These are phyloP conservation scores for Saccharomycopsis javanensis DNA, from an alignment of 805 yeast species.

Conservation along the genomic window DNA sequence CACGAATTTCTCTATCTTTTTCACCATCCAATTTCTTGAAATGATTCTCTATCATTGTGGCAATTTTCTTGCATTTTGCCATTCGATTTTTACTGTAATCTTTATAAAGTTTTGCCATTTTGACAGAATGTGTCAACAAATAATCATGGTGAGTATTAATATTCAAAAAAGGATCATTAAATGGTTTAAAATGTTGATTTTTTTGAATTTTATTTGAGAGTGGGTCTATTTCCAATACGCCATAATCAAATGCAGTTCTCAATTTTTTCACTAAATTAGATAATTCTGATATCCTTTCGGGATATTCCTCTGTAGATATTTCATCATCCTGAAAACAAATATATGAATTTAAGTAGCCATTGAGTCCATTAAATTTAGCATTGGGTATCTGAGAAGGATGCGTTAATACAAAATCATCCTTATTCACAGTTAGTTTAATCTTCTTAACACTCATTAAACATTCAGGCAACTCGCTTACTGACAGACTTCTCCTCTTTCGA, in stretches of 20 bases:
- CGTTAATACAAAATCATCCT: conserved; percentile 10
- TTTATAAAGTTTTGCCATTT: conserved; percentile 58
- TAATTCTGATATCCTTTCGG: conserved; percentile 47
- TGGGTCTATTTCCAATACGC: conserved; percentile 36
- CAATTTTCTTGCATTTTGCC: conserved; percentile 59
- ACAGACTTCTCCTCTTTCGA: background rate
- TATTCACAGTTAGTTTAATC: conserved; percentile 18
- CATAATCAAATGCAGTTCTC: conserved; percentile 37
- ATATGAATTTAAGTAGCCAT: conserved; percentile 43
- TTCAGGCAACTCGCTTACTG: background rate
- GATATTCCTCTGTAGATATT: conserved; percentile 45
- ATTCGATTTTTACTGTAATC: conserved; percentile 56
- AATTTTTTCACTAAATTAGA: conserved; percentile 33
- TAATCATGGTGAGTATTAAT: conserved; percentile 58
- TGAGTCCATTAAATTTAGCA: conserved; percentile 35
- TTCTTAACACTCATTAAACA: conserved; percentile 8
- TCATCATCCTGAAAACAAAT: conserved; percentile 54
- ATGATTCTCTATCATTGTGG: conserved; percentile 77
- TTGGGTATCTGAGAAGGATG: conserved; percentile 46
- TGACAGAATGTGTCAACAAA: conserved; percentile 63
- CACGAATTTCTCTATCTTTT: conserved; percentile 69
- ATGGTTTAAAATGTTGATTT: conserved; percentile 35
- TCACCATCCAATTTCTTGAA: conserved; percentile 83
- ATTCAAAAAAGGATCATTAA: conserved; percentile 38
- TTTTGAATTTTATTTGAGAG: conserved; percentile 30